phyloP scores from a whole-genome alignment of 352 stramenopile species.

The Phytophthora tubulina region DNA sequence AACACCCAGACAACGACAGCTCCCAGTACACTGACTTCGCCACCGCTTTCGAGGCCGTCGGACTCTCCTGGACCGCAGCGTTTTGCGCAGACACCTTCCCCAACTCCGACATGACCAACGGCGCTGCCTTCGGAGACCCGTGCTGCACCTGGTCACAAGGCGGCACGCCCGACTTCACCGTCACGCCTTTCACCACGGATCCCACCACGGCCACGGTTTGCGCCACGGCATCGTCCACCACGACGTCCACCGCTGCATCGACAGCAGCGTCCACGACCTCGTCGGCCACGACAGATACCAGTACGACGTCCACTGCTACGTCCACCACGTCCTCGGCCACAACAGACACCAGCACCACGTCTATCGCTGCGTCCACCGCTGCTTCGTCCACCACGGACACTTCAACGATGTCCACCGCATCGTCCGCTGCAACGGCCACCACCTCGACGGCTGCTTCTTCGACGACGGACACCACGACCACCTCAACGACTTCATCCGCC shows the following conservation, averaged over 20 bases:
- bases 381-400: constrained; percentile 9
- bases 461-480: neutral
- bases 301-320: neutral
- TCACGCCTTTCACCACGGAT: constrained; percentile 34
- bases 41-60: constrained; percentile 34
- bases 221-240: neutral
- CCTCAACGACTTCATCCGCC: constrained; percentile 12
- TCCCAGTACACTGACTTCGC: constrained; percentile 46
- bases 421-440: neutral
- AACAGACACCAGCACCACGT: neutral
- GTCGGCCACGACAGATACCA: neutral
- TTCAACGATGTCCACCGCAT: constrained; percentile 1
- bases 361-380: constrained; percentile 2
- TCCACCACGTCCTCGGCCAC: neutral
- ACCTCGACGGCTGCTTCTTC: neutral
- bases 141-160: constrained; percentile 43
- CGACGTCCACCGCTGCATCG: neutral
- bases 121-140: constrained; percentile 10
- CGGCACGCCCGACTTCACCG: constrained; percentile 46
- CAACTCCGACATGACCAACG: constrained; percentile 32
- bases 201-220: constrained; percentile 9
- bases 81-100: constrained; percentile 26
- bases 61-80: constrained; percentile 25
- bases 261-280: constrained; percentile 1
- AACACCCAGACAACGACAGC: constrained; percentile 40